These are phyloP conservation scores for Naganishia randhawae DNA, from an alignment of 768 basidiomycete species.

Conservation along the genomic window DNA sequence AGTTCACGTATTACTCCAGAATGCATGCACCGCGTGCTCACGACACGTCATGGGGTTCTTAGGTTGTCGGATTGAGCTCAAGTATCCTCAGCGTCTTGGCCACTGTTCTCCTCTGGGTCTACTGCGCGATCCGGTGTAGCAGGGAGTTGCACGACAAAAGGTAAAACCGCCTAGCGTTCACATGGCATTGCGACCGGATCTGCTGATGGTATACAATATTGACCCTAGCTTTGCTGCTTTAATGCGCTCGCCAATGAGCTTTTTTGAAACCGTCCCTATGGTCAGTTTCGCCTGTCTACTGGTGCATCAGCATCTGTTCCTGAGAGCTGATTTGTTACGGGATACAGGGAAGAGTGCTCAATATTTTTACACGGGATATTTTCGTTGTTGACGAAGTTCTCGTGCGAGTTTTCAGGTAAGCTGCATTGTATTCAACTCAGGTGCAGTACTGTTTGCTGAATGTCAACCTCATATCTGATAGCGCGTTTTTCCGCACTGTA, in stretches of 20 bases:
- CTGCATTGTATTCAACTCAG: too few relatives aligned
- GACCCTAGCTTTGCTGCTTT: constrained; percentile 56
- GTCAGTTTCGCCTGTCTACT: too few relatives aligned
- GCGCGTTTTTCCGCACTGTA: constrained; percentile 33
- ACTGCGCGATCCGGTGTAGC: constrained; percentile 70
- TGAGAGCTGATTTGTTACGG: too few relatives aligned
- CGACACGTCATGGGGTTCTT: not conserved
- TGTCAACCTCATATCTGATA: constrained; percentile 52
- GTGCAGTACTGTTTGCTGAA: not conserved
- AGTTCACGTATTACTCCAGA: not conserved
- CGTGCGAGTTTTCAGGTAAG: constrained; percentile 66
- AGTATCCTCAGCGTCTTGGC: constrained; percentile 59
- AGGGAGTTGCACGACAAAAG: constrained; percentile 67
- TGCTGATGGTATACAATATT: too few relatives aligned
- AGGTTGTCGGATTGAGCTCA: constrained; percentile 60
- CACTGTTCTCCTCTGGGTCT: constrained; percentile 69
- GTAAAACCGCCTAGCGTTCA: constrained; percentile 54
- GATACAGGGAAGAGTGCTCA: constrained; percentile 64
- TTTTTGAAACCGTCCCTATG: constrained; percentile 79
- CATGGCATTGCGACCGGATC: too few relatives aligned
- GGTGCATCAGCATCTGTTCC: too few relatives aligned
- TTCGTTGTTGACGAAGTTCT: constrained; percentile 71
- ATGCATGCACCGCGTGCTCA: not conserved
- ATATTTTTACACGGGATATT: constrained; percentile 83
- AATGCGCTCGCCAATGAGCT: constrained; percentile 75